A percentile compares a stretch with the other conserved stretches of the same genome.
Conservation (phyloP, 2,329 filamentous ascomycete genomes). For the Ceratocystis lukuohia region DNA sequence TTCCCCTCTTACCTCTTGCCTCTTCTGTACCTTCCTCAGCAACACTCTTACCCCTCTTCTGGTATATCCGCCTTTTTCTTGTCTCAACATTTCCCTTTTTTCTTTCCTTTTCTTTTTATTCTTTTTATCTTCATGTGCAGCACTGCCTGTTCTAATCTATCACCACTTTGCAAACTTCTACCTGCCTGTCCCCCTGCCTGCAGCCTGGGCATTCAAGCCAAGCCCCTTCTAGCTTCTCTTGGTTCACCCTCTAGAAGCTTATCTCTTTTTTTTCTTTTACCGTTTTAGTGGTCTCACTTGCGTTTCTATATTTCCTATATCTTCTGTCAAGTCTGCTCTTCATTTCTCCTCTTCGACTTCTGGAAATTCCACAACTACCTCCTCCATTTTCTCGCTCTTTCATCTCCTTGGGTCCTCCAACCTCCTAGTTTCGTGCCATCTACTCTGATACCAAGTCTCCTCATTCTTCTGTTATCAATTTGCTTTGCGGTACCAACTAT, state of each 20-base stretch:
- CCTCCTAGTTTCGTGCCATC: not conserved
- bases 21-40: slow-evolving; percentile 5
- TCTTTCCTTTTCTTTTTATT: slow-evolving; percentile 9
- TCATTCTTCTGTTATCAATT: not conserved
- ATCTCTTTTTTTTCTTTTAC: slow-evolving; percentile 1
- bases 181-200: not conserved
- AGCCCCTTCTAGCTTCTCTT: not conserved
- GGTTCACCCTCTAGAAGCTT: not conserved
- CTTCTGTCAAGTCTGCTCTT: slow-evolving; percentile 2
- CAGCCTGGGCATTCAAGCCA: not conserved
- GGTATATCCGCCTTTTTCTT: slow-evolving; percentile 1
- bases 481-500: not conserved
- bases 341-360: not conserved
- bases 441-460: not conserved
- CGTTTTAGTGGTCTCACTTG: not conserved
- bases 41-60: not conserved
- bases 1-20: not conserved
- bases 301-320: slow-evolving; percentile 7
- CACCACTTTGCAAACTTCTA: not conserved
- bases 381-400: not conserved
- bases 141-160: not conserved
- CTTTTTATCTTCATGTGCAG: slow-evolving; percentile 5
- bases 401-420: not conserved
- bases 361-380: not conserved
- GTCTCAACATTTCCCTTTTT: slow-evolving; percentile 5